Conservation (phyloP, 192 early-diverging fungal genomes). For the Rhizoclosmatium globosum region DNA sequence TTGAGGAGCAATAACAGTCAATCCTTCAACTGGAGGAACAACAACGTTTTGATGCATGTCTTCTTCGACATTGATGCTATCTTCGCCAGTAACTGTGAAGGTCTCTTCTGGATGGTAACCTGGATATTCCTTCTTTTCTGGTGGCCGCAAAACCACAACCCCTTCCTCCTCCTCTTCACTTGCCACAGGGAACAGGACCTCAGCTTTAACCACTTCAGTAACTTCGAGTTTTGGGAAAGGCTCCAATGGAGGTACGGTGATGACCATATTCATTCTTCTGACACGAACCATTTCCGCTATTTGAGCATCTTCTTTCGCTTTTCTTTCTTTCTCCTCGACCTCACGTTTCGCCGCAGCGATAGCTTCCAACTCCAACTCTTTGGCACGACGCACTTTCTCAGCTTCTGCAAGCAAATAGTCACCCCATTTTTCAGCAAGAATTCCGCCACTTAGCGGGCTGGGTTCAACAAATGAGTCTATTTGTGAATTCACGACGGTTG, state of each 20-base stretch:
- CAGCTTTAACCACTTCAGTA: background rate
- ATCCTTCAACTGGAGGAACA: background rate
- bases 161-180: background rate
- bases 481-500: background rate
- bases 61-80: background rate
- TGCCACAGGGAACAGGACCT: slow-evolving; percentile 3
- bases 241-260: slow-evolving; percentile 21
- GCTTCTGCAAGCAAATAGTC: slow-evolving; percentile 28
- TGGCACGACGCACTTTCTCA: slow-evolving; percentile 1
- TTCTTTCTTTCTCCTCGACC: slow-evolving; percentile 1
- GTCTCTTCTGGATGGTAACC: background rate
- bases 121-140: background rate
- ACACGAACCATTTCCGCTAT: background rate
- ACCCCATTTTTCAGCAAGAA: slow-evolving; percentile 35
- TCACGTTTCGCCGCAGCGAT: slow-evolving; percentile 5
- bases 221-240: background rate
- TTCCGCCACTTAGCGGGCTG: background rate
- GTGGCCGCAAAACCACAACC: background rate
- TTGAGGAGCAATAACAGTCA: background rate
- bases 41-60: background rate
- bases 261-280: slow-evolving; percentile 8
- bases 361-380: background rate
- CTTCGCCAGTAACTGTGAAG: background rate
- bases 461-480: background rate
- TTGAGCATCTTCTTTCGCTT: background rate